Evolutionary conservation across 163 green algal genomes (phyloP), one percentile per base, ranked within the genome.

Genomic region (Scenedesmus sp.): DNA sequence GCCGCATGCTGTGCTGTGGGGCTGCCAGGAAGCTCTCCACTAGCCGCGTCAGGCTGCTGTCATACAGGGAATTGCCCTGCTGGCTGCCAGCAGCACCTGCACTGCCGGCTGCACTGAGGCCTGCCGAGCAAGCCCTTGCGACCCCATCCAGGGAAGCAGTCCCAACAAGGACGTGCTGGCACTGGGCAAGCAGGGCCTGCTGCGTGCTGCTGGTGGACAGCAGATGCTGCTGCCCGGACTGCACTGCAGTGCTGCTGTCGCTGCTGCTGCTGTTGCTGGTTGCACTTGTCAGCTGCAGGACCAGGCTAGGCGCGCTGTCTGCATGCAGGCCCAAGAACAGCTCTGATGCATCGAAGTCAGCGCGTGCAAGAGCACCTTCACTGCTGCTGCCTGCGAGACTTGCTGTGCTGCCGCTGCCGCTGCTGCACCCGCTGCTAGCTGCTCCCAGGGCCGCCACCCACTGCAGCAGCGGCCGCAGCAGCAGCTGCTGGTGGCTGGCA

Each of bases 1-100:
- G 26, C 13, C n/a, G 61, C 26, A 90, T 70, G 65, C 65, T 83
- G 85, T 83, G 85, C 9, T 49, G 84, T n/a, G 85, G 85, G 30
- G 24, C 20, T 30, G 15, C 30, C 65, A 90, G 22, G 26, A 46
- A 90, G 16, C 42, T 24, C 13, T 79, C 68, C 3, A 68, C 46
- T 43, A 89, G 65, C 68, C 73, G 80, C 30, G 30, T 35, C 5
- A 68, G 1, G 24, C 24, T 24, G 15, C 44, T 3, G 0, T 30
- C 1, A 3, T 72, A 10, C 33, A 51, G 18, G 30, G 42, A 33
- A 18, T 46, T 46, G 76, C 10, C 10, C 9, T 4, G 18, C 1
- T 18, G 33, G 42, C 44, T 40, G 81, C 35, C 13, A 53, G 81
- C 46, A 10, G 44, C 81, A 43, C 81, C 81, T 40, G 15, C 24